Evolutionary conservation across 495 filamentous ascomycete species (phyloP).

Genomic region (Talaromyces thailandensis): DNA sequence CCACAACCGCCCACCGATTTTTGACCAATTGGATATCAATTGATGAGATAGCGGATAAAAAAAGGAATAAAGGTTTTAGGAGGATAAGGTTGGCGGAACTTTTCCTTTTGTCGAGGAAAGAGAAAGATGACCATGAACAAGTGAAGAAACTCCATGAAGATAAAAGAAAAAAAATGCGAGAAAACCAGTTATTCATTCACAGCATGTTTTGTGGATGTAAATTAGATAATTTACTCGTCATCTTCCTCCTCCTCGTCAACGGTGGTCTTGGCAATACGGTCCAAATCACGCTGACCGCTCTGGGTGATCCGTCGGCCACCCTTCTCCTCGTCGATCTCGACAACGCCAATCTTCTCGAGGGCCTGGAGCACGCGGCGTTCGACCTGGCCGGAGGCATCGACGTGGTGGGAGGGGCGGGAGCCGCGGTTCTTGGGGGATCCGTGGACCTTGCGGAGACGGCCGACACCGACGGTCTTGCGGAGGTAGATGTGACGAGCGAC

Average conservation of each 20-base stretch:
- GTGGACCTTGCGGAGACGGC: conserved; percentile 85
- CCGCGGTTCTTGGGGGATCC: conserved; percentile 96
- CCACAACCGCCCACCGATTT: conserved; percentile 1
- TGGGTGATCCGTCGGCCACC: conserved; percentile 96
- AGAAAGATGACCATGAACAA: conserved; percentile 4
- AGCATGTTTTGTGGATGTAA: conserved; percentile 21
- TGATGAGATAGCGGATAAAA: conserved; percentile 15
- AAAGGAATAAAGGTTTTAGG: conserved; percentile 13
- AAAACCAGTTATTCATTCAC: conserved; percentile 22
- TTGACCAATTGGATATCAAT: conserved; percentile 11
- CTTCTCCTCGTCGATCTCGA: conserved; percentile 94
- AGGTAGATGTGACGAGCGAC: conserved; percentile 98
- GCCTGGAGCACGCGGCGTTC: conserved; percentile 95
- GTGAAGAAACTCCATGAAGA: conserved; percentile 4
- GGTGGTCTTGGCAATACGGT: conserved; percentile 62
- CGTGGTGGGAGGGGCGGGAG: conserved; percentile 82
- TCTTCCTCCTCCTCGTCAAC: conserved; percentile 44
- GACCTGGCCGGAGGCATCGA: conserved; percentile 87
- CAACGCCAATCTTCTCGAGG: conserved; percentile 96
- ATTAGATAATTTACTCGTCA: conserved; percentile 40
- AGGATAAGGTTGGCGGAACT: conserved; percentile 17
- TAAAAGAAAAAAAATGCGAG: conserved; percentile 12
- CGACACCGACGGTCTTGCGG: conserved; percentile 97
- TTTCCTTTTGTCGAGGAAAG: conserved; percentile 11
- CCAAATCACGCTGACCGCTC: conserved; percentile 95